Conservation (phyloP, 768 basidiomycete species). For the Boletus rex-veris region DNA sequence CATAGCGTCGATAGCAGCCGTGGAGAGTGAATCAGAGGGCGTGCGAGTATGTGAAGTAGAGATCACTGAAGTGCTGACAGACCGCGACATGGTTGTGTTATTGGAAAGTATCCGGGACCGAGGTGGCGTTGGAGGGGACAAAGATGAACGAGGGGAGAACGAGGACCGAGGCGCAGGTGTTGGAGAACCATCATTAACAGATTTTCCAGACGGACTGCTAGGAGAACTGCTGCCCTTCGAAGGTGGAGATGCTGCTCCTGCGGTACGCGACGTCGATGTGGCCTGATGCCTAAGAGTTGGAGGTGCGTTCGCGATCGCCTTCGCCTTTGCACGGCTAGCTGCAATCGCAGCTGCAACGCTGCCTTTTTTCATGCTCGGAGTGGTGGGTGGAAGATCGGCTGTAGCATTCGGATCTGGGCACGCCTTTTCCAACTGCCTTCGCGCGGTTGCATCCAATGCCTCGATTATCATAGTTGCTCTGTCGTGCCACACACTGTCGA, state of each 20-base stretch:
- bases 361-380: slow-evolving; percentile 66
- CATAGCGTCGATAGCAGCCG: slow-evolving; percentile 25
- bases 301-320: slow-evolving; percentile 76
- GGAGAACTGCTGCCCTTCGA: slow-evolving; percentile 40
- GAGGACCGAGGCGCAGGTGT: slow-evolving; percentile 39
- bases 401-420: slow-evolving; percentile 59
- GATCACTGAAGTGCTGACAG: slow-evolving; percentile 36
- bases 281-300: slow-evolving; percentile 80
- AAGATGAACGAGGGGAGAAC: slow-evolving; percentile 46
- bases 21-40: slow-evolving; percentile 36
- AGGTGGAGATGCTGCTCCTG: slow-evolving; percentile 41
- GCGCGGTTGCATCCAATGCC: slow-evolving; percentile 59
- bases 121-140: slow-evolving; percentile 44
- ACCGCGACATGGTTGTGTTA: slow-evolving; percentile 38
- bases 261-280: slow-evolving; percentile 62
- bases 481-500: slow-evolving; percentile 72
- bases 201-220: slow-evolving; percentile 40
- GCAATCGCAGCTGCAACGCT: slow-evolving; percentile 86
- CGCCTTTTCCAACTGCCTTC: slow-evolving; percentile 83
- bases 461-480: slow-evolving; percentile 62
- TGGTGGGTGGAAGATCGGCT: slow-evolving; percentile 44
- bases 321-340: slow-evolving; percentile 85
- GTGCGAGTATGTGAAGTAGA: slow-evolving; percentile 43
- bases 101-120: slow-evolving; percentile 40
- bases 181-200: slow-evolving; percentile 40